A percentile compares a stretch with the other conserved stretches of the same genome.
These are phyloP conservation scores for Pythium insidiosum DNA, from an alignment of 352 stramenopile genomes.

Conservation along the genomic window DNA sequence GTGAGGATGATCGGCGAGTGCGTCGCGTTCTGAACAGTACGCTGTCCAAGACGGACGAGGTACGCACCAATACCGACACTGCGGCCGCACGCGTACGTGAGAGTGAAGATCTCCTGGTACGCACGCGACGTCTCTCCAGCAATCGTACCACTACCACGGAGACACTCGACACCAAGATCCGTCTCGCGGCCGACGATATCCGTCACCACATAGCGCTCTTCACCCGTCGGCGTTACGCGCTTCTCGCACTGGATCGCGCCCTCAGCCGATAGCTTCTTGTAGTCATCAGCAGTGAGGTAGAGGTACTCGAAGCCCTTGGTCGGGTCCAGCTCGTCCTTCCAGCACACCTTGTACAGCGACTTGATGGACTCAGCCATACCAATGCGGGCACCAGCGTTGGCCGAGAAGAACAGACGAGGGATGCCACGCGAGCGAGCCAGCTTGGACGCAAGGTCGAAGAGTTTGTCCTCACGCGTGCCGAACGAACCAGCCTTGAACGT, in stretches of 20 bases:
- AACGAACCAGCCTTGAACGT: slow-evolving; percentile 99
- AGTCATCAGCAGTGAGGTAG: slow-evolving; percentile 94
- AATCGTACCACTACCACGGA: slow-evolving; percentile 98
- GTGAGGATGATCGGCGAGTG: slow-evolving; percentile 99
- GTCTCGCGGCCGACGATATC: slow-evolving; percentile 97
- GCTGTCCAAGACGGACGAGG: slow-evolving; percentile 97
- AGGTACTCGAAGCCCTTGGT: slow-evolving; percentile 98
- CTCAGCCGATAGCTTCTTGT: slow-evolving; percentile 88
- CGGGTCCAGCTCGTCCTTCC: slow-evolving; percentile 94
- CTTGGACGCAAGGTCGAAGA: slow-evolving; percentile 98
- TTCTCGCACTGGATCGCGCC: slow-evolving; percentile 85
- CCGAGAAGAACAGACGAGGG: slow-evolving; percentile 97
- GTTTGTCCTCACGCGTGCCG: slow-evolving; percentile 96
- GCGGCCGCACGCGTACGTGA: slow-evolving; percentile 98
- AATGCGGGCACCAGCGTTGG: slow-evolving; percentile 98
- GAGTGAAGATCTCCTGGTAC: slow-evolving; percentile 99
- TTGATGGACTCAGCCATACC: slow-evolving; percentile 98
- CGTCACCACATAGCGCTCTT: slow-evolving; percentile 91
- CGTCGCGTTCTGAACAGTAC: slow-evolving; percentile 98
- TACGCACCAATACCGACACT: slow-evolving; percentile 99
- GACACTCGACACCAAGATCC: slow-evolving; percentile 99
- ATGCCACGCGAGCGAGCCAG: slow-evolving; percentile 90
- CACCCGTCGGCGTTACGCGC: slow-evolving; percentile 45
- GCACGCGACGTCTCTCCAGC: slow-evolving; percentile 97
- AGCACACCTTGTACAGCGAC: slow-evolving; percentile 96